Evolutionary conservation across 495 filamentous ascomycete species (phyloP), one percentile per base, ranked within the genome.

Genomic region (Penicillium pancosmium): DNA sequence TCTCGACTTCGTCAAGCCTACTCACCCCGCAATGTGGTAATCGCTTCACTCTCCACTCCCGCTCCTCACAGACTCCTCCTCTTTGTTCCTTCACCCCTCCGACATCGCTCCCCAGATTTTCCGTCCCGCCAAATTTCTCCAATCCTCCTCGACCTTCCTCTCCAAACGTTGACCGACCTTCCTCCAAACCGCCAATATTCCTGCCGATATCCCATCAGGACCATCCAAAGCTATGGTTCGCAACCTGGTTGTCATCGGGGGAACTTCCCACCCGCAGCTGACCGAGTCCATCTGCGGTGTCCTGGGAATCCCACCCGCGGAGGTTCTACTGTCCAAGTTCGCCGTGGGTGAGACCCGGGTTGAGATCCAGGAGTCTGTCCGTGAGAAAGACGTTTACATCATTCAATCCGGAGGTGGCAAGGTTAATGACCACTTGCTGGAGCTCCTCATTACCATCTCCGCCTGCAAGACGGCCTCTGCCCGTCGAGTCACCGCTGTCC

Each of bases 301-400:
- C 59, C 87, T 98, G 44, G 92, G 92, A 56, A 86, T 98, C 55
- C 89, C 93, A 2, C 82, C 85, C 3, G 90, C 91, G 33, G 88
- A 90, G 62, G 88, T 92, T 56, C 83, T 93, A 54, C 83, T 98
- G 52, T 86, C 82, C 62, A 97, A 97, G 77, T 98, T 98, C 74
- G 86, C 89, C 15, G 91, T 93, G 52, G 94, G 94, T 47, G 95
- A 98, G 74, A 97, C 90, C 57, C 86, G 95, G 34, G 92, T 96
- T 57, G 94, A 98, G 75, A 94, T 98, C 64, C 80, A 90, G 67
- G 94, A 98, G 77, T 95, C 91, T 21, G 93, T 98, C 41, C 90
- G 94, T 64, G 95, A 88, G 56, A 98, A 98, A 73, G 94, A 98
- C 82, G 93, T 98, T 68, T 97, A 95, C 75, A 95, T 97, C 72